Evolutionary conservation across 1,284 basidiomycete species (phyloP).

Genomic region (Trichosporon coremiiforme): DNA sequence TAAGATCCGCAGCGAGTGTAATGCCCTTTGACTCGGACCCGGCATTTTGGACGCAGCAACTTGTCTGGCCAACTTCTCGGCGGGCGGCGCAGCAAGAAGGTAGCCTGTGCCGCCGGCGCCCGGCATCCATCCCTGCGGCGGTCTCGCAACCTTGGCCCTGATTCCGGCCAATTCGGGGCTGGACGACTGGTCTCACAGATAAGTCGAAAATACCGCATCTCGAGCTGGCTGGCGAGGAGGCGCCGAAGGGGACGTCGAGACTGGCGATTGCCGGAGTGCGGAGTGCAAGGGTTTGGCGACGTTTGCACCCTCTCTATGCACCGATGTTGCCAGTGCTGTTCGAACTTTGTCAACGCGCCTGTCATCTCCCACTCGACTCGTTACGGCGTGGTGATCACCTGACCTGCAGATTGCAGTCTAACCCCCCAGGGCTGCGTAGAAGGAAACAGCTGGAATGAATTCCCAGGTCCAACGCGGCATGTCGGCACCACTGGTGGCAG

Average conservation of each 20-base stretch:
- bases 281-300: too few species aligned
- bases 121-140: not conserved
- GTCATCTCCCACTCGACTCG: too few species aligned
- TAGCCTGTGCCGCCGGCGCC: not conserved
- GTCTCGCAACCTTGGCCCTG: not conserved
- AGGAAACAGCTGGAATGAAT: not conserved
- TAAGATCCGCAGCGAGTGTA: too few species aligned
- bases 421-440: not conserved
- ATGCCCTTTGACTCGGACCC: not conserved
- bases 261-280: not conserved
- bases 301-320: too few species aligned
- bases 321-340: not conserved
- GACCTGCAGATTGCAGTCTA: not conserved
- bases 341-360: too few species aligned
- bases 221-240: not conserved
- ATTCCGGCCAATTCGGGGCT: too few species aligned
- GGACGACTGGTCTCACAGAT: too few species aligned
- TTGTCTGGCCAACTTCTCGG: too few species aligned
- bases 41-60: too few species aligned
- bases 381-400: not conserved
- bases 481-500: not conserved
- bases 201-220: not conserved
- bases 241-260: not conserved
- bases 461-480: not conserved
- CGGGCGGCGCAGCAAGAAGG: not conserved